A percentile compares a stretch with the other conserved stretches of the same genome.
phyloP scores from a whole-genome alignment of 2,329 filamentous ascomycete genomes.

The Dactylellina haptotyla region DNA sequence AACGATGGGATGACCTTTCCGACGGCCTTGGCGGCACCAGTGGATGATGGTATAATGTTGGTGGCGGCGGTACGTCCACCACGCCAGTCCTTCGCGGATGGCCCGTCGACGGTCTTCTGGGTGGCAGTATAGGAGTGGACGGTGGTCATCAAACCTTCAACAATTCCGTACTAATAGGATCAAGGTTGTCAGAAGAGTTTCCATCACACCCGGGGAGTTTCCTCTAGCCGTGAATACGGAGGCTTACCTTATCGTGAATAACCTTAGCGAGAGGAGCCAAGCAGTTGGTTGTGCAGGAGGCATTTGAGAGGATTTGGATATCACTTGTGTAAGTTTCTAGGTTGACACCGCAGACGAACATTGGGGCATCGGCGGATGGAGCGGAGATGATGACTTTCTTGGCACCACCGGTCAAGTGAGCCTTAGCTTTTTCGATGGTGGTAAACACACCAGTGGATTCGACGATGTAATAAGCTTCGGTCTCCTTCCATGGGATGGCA shows the following conservation, averaged over 20 bases:
- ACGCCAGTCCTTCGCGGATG: slow-evolving; percentile 98
- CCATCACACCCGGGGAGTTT: neutral
- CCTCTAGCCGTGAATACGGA: too few relatives aligned
- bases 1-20: slow-evolving; percentile 98
- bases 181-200: neutral
- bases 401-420: slow-evolving; percentile 93
- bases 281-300: slow-evolving; percentile 99
- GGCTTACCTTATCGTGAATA: slow-evolving; percentile 82
- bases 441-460: slow-evolving; percentile 99
- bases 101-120: slow-evolving; percentile 99
- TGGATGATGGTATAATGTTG: slow-evolving; percentile 99
- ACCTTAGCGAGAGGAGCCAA: slow-evolving; percentile 99
- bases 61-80: slow-evolving; percentile 98
- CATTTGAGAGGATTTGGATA: slow-evolving; percentile 96
- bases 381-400: slow-evolving; percentile 89
- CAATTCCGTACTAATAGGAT: slow-evolving; percentile 75
- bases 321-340: slow-evolving; percentile 90
- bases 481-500: slow-evolving; percentile 87
- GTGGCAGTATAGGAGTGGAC: slow-evolving; percentile 99
- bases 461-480: slow-evolving; percentile 90
- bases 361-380: slow-evolving; percentile 93
- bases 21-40: slow-evolving; percentile 99
- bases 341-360: slow-evolving; percentile 99
- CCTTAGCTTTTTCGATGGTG: slow-evolving; percentile 93
- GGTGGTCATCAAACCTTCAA: slow-evolving; percentile 99